A percentile compares a stretch with the other conserved stretches of the same genome.
phyloP scores from a whole-genome alignment of 768 basidiomycete genomes.

The Megacollybia marginata region DNA sequence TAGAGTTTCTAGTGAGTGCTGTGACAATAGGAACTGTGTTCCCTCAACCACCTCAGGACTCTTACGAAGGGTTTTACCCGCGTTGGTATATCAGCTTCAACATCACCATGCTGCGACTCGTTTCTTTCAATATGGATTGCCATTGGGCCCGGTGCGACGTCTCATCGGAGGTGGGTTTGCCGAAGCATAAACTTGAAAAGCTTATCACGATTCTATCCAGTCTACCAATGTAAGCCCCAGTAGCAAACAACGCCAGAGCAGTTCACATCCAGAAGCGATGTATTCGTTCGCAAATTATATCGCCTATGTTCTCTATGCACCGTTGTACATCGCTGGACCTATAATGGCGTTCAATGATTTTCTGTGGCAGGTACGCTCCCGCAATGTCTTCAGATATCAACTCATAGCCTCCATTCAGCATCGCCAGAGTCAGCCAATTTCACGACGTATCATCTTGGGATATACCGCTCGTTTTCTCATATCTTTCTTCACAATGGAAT shows the following conservation, averaged over 20 bases:
- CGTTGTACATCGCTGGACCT: conserved; percentile 92
- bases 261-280: conserved; percentile 44
- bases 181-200: not conserved
- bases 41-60: conserved; percentile 37
- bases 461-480: conserved; percentile 69
- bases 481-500: conserved; percentile 81
- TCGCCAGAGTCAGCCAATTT: conserved; percentile 46
- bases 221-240: too few species aligned
- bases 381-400: not conserved
- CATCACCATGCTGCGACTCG: conserved; percentile 88
- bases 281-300: conserved; percentile 74
- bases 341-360: conserved; percentile 97
- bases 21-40: not conserved
- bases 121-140: conserved; percentile 92
- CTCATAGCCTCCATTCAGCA: conserved; percentile 32
- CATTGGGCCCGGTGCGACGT: conserved; percentile 64
- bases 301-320: conserved; percentile 85
- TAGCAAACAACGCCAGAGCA: conserved; percentile 52
- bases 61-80: conserved; percentile 68
- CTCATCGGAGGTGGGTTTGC: conserved; percentile 33
- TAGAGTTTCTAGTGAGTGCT: conserved; percentile 56
- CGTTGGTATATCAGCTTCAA: conserved; percentile 95
- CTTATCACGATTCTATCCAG: too few species aligned
- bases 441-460: conserved; percentile 28
- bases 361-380: conserved; percentile 71